phyloP scores from a whole-genome alignment of 2,329 filamentous ascomycete species.

The Trichophyton simii region DNA sequence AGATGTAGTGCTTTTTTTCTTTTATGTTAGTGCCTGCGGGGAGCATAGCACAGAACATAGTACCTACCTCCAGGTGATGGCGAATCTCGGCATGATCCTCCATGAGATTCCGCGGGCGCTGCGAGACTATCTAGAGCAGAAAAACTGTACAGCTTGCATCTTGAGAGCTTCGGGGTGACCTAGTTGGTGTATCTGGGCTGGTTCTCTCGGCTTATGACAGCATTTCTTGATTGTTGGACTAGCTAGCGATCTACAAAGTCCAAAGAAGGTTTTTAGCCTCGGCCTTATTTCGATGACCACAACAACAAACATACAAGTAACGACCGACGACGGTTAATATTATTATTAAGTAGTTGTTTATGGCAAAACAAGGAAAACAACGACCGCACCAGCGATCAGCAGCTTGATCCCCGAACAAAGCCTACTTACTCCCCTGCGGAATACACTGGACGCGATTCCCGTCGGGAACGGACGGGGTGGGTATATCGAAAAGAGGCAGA shows the following conservation, averaged over 20 bases:
- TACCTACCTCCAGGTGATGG: conserved; percentile 2
- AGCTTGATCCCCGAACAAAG: no score
- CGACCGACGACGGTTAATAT: no score
- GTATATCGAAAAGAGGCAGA: neutral
- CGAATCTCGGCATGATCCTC: conserved; percentile 3
- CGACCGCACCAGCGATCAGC: no score
- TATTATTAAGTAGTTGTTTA: no score
- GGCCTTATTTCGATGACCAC: neutral
- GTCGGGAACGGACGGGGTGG: no score
- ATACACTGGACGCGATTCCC: no score
- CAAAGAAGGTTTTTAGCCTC: neutral
- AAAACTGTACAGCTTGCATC: neutral
- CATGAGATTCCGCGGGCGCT: neutral
- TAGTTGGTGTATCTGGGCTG: neutral
- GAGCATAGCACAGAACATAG: neutral
- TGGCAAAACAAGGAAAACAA: no score
- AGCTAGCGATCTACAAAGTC: neutral
- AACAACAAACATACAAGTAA: neutral
- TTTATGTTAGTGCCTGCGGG: neutral
- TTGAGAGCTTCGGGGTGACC: neutral
- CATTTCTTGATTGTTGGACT: neutral
- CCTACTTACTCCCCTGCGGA: no score
- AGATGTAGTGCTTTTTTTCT: neutral
- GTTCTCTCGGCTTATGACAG: neutral
- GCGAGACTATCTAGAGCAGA: neutral